Base-by-base conservation (phyloP, 306 rosid genomes). In the Pueraria montana region DNA sequence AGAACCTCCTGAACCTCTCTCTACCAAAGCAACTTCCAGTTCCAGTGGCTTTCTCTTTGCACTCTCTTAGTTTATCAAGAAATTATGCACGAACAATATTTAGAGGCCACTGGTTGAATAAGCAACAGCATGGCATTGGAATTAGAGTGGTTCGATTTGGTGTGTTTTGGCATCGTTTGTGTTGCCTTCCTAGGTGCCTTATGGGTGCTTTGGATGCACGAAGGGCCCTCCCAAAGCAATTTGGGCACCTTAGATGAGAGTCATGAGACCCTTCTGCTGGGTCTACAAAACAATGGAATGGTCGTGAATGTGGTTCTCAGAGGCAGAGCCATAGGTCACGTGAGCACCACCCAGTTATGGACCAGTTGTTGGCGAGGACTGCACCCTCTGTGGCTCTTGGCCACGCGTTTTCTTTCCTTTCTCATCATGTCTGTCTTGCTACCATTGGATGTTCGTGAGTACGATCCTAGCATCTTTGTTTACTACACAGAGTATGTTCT, bases 401-500 rank as follows among this genome's bases (percentile, higher is more conserved):
- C 76, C 5, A 78, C 86, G 3, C 96, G 96, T 8, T 87, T 88
- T 32, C 9, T 84, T 43, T 90, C 96, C 6, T 78, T 89, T 62
- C 10, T 89, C 18, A 68, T 63, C 49, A 3, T 91, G 87, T 86
- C 85, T 2, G 62, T 83, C 6, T 87, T 89, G 63, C 70, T 89
- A 75, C 34, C 76, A 0, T 86, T 91, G 85, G 97, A 93, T 82
- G 53, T 85, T 46, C 11, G 64, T 53, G 63, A 63, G 0, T 91
- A 87, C 80, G 89, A 46, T 72, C 59, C 91, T 10, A 24, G 53
- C 86, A 86, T 90, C 80, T 91, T 93, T 46, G 1, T 86, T 23
- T 93, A 93, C 91, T 93, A 93, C 56, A 91, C 97, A 0, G 97
- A 93, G 96, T 93, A 87, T 67, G 83, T 32, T 70, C 69, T 71